A percentile compares a stretch with the other conserved stretches of the same genome.
These are phyloP conservation scores for Rhizopogon rudus DNA, from an alignment of 768 basidiomycete genomes.

Conservation along the genomic window DNA sequence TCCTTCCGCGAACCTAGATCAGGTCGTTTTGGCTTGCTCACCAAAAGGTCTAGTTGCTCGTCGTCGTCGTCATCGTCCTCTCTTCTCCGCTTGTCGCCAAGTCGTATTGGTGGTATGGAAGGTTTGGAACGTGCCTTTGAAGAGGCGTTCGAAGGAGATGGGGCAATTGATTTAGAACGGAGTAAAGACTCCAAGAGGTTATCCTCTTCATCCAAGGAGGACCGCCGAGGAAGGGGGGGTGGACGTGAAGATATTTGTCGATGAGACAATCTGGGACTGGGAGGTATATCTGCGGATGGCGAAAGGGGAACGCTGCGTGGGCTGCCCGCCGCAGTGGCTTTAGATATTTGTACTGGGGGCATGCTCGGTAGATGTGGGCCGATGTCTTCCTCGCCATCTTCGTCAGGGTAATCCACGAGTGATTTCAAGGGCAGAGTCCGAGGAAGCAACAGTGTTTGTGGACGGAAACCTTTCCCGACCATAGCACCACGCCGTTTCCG, in stretches of 20 bases:
- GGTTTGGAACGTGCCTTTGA: conserved; percentile 26
- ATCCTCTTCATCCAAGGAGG: conserved; percentile 44
- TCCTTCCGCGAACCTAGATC: conserved; percentile 47
- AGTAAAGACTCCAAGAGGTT: conserved; percentile 53
- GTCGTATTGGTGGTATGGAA: conserved; percentile 40
- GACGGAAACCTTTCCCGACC: conserved; percentile 42
- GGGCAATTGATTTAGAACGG: conserved; percentile 29
- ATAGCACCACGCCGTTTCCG: conserved; percentile 52
- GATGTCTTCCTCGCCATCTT: conserved; percentile 50
- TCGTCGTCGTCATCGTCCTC: conserved; percentile 69
- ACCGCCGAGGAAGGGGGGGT: conserved; percentile 43
- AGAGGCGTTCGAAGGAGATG: conserved; percentile 36
- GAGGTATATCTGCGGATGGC: conserved; percentile 29
- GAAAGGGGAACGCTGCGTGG: conserved; percentile 22
- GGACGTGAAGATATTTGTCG: conserved; percentile 31
- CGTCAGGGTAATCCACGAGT: conserved; percentile 77
- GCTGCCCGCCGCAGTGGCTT: conserved; percentile 10
- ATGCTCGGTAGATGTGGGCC: conserved; percentile 11
- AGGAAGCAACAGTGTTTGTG: conserved; percentile 34
- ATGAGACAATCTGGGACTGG: conserved; percentile 34
- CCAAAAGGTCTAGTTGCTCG: conserved; percentile 56
- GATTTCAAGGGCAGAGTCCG: conserved; percentile 51
- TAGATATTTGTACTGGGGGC: conserved; percentile 10
- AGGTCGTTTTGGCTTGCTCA: conserved; percentile 50
- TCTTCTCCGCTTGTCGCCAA: conserved; percentile 67